Evolutionary conservation across 371 early-diverging fungal species (phyloP).

Genomic region (Mortierella sp.): DNA sequence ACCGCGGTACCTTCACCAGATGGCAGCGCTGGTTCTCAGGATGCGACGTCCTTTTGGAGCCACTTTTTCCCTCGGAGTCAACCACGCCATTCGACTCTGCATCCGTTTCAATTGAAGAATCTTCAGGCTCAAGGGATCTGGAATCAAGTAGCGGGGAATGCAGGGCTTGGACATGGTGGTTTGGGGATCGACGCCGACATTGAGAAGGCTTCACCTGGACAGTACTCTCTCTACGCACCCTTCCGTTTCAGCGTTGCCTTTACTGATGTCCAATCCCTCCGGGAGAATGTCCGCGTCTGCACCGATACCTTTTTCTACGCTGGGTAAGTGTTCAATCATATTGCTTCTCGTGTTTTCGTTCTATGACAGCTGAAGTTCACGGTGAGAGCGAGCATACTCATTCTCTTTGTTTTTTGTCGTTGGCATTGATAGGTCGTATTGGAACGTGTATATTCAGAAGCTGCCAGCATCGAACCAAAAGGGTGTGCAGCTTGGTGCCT

Average conservation of each 20-base stretch:
- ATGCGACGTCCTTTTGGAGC: background rate
- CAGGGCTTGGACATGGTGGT: background rate
- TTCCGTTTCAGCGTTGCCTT: slow-evolving; percentile 74
- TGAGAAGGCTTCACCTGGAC: background rate
- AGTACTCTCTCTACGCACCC: slow-evolving; percentile 64
- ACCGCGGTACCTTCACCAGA: background rate
- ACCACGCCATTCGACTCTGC: too few relatives aligned
- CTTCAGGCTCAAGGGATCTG: too few relatives aligned
- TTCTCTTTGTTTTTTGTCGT: background rate
- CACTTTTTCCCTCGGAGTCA: background rate
- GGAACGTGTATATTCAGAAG: slow-evolving; percentile 73
- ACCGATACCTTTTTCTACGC: slow-evolving; percentile 70
- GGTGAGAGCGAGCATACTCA: background rate
- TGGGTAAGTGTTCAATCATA: slow-evolving; percentile 56
- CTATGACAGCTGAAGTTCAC: background rate
- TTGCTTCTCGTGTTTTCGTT: background rate
- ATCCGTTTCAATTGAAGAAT: too few relatives aligned
- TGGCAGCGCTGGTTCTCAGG: background rate
- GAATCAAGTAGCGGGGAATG: background rate
- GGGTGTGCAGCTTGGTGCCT: slow-evolving; percentile 63
- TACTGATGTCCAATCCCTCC: slow-evolving; percentile 53
- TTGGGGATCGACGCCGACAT: background rate
- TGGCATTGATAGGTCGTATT: slow-evolving; percentile 61
- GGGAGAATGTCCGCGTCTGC: slow-evolving; percentile 59
- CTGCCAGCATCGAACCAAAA: slow-evolving; percentile 59